Percentiles rank a stretch among this genome's conserved stretches.
Conservation (phyloP, 1,139 yeast species). For the Yamadazyma atlantica region DNA sequence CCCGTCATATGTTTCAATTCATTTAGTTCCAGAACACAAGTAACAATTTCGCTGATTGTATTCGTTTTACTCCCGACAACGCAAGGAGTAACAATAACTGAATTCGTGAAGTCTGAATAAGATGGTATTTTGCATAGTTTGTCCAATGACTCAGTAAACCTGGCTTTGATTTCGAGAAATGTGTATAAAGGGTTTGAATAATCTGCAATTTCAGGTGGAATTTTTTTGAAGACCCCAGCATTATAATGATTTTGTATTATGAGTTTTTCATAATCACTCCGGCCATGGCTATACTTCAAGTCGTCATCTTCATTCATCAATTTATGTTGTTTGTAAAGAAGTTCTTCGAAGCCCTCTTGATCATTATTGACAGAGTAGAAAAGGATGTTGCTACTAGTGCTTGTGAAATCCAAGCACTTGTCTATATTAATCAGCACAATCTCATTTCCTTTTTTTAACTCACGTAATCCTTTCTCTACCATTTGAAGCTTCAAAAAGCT, state of each 20-base stretch:
- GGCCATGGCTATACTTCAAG: neutral
- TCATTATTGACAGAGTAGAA: neutral
- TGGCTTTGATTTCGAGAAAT: neutral
- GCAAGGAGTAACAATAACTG: neutral
- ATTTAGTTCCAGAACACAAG: neutral
- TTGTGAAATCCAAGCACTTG: conserved; percentile 2
- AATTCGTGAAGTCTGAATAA: neutral
- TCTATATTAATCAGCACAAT: conserved; percentile 7
- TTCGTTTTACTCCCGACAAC: neutral
- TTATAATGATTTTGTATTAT: neutral
- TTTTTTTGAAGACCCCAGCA: neutral
- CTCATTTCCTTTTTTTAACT: conserved; percentile 7
- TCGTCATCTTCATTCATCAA: neutral
- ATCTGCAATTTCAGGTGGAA: neutral
- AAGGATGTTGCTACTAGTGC: conserved; percentile 6
- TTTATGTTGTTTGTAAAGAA: neutral
- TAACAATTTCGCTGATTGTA: neutral
- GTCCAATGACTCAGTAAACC: neutral
- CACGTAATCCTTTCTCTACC: conserved; percentile 1
- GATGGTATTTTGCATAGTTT: neutral
- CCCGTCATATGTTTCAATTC: neutral
- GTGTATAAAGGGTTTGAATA: neutral
- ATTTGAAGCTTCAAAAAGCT: conserved; percentile 16
- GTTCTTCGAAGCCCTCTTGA: neutral
- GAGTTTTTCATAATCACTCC: neutral